phyloP scores from a whole-genome alignment of 106 monocot species.

The Amphibolis antarctica region DNA sequence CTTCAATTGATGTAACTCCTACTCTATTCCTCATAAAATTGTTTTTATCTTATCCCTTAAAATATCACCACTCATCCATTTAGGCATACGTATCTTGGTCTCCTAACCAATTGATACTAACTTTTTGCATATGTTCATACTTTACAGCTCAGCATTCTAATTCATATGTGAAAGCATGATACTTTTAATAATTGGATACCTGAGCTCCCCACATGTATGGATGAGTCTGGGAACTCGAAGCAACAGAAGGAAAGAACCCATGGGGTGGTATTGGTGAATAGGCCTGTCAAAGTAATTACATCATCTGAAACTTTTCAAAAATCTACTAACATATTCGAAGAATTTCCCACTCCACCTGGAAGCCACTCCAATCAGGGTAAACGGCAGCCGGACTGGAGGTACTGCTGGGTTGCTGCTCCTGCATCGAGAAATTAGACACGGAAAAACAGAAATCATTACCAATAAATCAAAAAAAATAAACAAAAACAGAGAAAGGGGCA shows the following conservation, averaged over 20 bases:
- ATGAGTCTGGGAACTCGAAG: conserved; percentile 71
- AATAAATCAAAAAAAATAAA: neutral
- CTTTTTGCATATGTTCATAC: no score
- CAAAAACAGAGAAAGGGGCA: neutral
- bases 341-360: conserved; percentile 21
- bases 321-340: neutral
- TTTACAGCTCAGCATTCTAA: no score
- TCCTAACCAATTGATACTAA: no score
- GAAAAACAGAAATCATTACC: neutral
- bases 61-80: no score
- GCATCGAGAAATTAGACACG: neutral
- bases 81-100: no score
- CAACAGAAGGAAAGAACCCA: conserved; percentile 85
- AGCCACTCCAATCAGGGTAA: conserved; percentile 43
- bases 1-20: no score
- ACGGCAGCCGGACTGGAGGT: conserved; percentile 7
- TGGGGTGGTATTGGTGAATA: conserved; percentile 75
- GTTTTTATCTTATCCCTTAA: no score
- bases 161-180: no score
- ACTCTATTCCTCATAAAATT: no score
- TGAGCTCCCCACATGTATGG: conserved; percentile 98
- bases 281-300: conserved; percentile 29
- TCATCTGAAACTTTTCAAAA: conserved; percentile 1
- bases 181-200: conserved; percentile 21
- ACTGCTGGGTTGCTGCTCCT: conserved; percentile 18